Evolutionary conservation across 495 filamentous ascomycete genomes (phyloP), one percentile per base, ranked within the genome.

Genomic region (Hypoxylon lenormandii): DNA sequence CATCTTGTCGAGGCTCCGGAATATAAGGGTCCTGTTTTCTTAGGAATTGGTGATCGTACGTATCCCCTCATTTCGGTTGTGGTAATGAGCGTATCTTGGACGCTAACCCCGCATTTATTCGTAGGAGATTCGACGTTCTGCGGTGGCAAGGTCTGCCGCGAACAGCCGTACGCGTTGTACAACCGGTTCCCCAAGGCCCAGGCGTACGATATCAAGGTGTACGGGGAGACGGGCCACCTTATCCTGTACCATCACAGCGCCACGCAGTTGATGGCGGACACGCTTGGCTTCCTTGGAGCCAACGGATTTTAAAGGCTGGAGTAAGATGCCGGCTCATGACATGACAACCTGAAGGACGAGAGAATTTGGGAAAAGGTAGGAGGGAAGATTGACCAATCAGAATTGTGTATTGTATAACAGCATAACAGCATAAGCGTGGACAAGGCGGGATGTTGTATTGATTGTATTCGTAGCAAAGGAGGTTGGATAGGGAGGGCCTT

Each of bases 11-110:
- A 55, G 42, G 67, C 67, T 5, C 60, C 69, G 3, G 40, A 71
- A 5, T 72, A 60, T 19, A 45, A 42, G 8, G 60, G 66, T 4
- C 66, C 67, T 5, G 66, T 71, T 16, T 66, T 73, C 42, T 19
- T 70, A 40, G 66, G 65, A 2, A 65, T 64, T 46, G 69, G 66
- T 21, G 69, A 72, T 55, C 51, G 60, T 72, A 60, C 30, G 66
- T 66, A n/a, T 12, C 7, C 19, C 26, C 19, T 13, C 18, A 26
- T 26, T 26, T 26, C 23, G 23, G 23, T 33, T 22, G 19, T 22
- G 19, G n/a, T 26, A 12, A 15, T 30, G 4, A 21, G 13, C 26
- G 28, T 13, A 13, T 3, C 5, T 13, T 43, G 2, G 12, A 16
- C 13, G 13, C 63, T 26, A 50, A 38, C 7, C 18, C n/a, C 3